Evolutionary conservation across 2,329 filamentous ascomycete genomes (phyloP), one percentile per base, ranked within the genome.

Genomic region (Cladophialophora chaetospira): DNA sequence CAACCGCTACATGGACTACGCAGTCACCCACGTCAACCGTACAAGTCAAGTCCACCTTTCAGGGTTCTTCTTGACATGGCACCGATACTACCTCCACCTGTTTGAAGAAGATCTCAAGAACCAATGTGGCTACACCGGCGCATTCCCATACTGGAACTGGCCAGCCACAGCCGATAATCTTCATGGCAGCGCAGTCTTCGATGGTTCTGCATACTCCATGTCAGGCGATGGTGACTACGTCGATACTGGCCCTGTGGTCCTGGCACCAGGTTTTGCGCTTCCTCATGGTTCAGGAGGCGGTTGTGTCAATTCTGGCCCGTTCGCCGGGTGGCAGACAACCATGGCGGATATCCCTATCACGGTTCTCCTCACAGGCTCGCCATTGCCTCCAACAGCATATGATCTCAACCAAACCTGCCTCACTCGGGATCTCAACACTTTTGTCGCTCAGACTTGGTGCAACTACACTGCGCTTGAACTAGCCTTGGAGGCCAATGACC

Each of bases 111-210:
- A 73, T 23, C 69, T 79, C 3, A 67, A 70, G 42, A 64, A 74
- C 2, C 71, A 76, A 50, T 79, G 77, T 53, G 73, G 73, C 15
- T 79, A 78, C 62, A 70, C 63, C 1, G 77, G 76, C 11, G 67
- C 69, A 4, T 72, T 77, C 52, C 75, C 76, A n/a, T 77, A 75
- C 65, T 75, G 72, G 72, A 69, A 71, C 55, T 73, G 69, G 70
- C 65, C 66, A 40, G 68, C 70, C 28, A 73, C 68, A 21, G 68
- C 66, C 6, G 61, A 67, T 40, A 66, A 72, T 50, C 68, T 68
- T 2, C 28, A 58, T 6, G 65, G 63, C 50, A 71, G 66, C 6
- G 67, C 68, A 8, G 58, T 73, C 33, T 71, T 74, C 57, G 70
- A 73, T 55, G 74, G 74, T 19, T 71, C 70, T 19, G 68, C 66